A percentile compares a stretch with the other conserved stretches of the same genome.
Conservation (phyloP, 352 stramenopile genomes). For the Phytophthora sp. region DNA sequence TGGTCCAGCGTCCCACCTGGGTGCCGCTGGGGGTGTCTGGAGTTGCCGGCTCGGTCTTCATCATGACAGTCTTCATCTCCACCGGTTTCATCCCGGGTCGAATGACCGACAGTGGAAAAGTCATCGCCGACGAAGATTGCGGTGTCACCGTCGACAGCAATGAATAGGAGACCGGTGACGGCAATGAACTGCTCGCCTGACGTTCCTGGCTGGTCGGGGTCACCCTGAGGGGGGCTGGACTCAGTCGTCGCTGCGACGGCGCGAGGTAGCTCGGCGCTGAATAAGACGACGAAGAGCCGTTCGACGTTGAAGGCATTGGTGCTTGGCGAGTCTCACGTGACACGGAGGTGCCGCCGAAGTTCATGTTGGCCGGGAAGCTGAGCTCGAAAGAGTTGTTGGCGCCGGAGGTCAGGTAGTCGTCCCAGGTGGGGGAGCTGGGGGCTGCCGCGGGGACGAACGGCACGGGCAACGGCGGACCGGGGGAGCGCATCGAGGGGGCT, state of each 20-base stretch:
- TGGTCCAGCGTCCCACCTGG: slow-evolving; percentile 88
- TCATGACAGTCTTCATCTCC: neutral
- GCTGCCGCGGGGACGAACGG: slow-evolving; percentile 11
- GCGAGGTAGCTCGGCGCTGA: neutral
- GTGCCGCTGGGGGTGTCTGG: slow-evolving; percentile 4
- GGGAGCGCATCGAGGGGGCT: neutral
- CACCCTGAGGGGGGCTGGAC: slow-evolving; percentile 1
- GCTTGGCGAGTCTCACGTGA: slow-evolving; percentile 14
- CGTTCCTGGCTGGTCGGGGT: slow-evolving; percentile 14
- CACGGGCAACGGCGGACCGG: slow-evolving; percentile 9
- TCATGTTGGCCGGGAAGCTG: slow-evolving; percentile 8
- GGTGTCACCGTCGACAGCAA: neutral
- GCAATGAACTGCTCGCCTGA: neutral
- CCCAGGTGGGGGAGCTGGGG: slow-evolving; percentile 19
- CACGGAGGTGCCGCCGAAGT: neutral
- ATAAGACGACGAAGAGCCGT: slow-evolving; percentile 12
- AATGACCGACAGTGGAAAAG: slow-evolving; percentile 5
- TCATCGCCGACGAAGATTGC: neutral
- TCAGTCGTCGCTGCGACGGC: slow-evolving; percentile 9
- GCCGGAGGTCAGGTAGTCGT: slow-evolving; percentile 27
- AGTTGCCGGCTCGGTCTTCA: slow-evolving; percentile 2
- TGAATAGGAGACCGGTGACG: neutral
- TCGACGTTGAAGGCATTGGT: neutral
- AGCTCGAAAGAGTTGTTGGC: slow-evolving; percentile 10
- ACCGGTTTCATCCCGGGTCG: slow-evolving; percentile 3